Conservation (phyloP, 148 eudicot species). For the Rhododendron ovatum region DNA sequence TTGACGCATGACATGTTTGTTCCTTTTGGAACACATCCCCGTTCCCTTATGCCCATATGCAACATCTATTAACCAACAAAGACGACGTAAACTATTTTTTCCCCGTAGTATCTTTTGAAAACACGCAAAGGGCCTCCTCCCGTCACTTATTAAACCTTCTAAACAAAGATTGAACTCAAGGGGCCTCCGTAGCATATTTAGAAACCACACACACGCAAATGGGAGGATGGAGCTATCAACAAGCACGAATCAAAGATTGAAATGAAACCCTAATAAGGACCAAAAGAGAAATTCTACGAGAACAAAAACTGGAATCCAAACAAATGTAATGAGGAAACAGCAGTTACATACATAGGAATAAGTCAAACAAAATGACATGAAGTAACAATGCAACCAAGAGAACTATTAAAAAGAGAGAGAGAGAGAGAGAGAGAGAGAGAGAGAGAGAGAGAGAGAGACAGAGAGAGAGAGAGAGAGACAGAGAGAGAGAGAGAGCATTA, state of each 20-base stretch:
- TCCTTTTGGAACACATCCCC: background rate
- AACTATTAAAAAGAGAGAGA: background rate
- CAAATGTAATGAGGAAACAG: background rate
- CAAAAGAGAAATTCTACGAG: background rate
- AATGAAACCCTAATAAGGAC: background rate
- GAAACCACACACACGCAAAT: background rate
- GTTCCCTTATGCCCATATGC: background rate
- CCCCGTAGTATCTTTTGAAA: background rate
- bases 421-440: too few relatives aligned
- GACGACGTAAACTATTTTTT: background rate
- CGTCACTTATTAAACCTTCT: background rate
- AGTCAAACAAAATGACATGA: background rate
- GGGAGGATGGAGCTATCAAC: background rate
- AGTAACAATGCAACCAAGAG: background rate
- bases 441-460: background rate
- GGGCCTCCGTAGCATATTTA: background rate
- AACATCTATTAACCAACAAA: background rate
- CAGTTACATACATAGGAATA: background rate
- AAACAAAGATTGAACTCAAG: background rate
- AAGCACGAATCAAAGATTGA: background rate
- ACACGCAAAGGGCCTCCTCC: background rate
- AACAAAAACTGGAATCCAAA: background rate
- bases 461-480: background rate
- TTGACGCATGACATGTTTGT: background rate
- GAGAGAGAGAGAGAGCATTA: background rate